A percentile compares a stretch with the other conserved stretches of the same genome.
phyloP scores from a whole-genome alignment of 2,329 filamentous ascomycete species.

The Fusarium sp. region DNA sequence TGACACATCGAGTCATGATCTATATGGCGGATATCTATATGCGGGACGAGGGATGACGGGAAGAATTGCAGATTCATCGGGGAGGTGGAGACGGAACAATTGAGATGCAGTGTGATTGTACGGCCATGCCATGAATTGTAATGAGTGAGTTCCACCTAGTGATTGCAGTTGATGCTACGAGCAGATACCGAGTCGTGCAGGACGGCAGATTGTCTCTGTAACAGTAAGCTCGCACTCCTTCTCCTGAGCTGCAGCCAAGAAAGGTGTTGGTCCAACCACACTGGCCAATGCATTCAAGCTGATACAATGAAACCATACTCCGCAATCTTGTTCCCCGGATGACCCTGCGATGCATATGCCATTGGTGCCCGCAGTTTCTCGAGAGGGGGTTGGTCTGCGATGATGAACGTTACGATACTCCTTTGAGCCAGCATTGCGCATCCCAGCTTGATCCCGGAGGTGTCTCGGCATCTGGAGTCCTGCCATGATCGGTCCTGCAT shows the following conservation, averaged over 20 bases:
- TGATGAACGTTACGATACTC: conserved; percentile 32
- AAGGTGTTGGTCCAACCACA: conserved; percentile 20
- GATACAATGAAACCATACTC: conserved; percentile 40
- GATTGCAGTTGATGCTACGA: background rate
- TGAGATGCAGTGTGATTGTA: background rate
- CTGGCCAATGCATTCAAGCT: conserved; percentile 17
- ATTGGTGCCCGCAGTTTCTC: conserved; percentile 48
- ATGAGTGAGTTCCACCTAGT: background rate
- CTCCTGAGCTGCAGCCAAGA: conserved; percentile 36
- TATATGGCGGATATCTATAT: conserved; percentile 28
- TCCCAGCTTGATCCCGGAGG: conserved; percentile 25
- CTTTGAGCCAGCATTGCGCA: conserved; percentile 30
- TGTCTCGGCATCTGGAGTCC: conserved; percentile 42
- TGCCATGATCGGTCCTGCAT: conserved; percentile 9
- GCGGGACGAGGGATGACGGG: background rate
- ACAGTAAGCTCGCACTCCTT: conserved; percentile 23
- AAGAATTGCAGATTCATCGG: background rate
- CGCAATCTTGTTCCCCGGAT: conserved; percentile 31
- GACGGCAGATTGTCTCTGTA: background rate
- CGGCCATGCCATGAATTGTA: background rate
- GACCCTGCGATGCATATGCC: conserved; percentile 28
- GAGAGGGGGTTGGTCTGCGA: conserved; percentile 39
- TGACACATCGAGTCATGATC: conserved; percentile 14
- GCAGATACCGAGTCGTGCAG: background rate
- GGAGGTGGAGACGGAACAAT: background rate